Evolutionary conservation across 2,329 filamentous ascomycete genomes (phyloP).

Genomic region (Xylariaceae sp.): DNA sequence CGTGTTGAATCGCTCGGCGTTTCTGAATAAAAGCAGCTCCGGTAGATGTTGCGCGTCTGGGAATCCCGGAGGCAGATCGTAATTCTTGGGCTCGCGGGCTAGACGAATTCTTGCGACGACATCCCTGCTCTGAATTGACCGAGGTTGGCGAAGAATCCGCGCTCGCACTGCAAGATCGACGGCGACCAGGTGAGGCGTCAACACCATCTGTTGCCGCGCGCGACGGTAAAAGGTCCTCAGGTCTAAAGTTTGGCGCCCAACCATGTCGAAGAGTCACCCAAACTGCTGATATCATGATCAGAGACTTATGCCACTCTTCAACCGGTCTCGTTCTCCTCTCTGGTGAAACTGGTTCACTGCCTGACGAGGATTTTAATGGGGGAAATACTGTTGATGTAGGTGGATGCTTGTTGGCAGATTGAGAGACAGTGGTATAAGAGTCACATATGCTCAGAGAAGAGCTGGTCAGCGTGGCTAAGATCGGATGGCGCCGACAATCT

Average conservation of each 20-base stretch:
- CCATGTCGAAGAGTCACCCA: constrained; percentile 51
- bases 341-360: constrained; percentile 12
- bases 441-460: constrained; percentile 67
- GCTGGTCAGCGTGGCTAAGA: constrained; percentile 66
- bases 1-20: constrained; percentile 25
- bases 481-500: constrained; percentile 66
- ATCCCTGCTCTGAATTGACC: constrained; percentile 4
- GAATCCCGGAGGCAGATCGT: constrained; percentile 20
- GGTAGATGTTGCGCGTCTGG: constrained; percentile 44
- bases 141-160: constrained; percentile 13
- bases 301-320: constrained; percentile 43
- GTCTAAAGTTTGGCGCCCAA: constrained; percentile 38
- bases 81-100: constrained; percentile 16
- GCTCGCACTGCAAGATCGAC: constrained; percentile 22
- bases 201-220: constrained; percentile 10
- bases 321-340: constrained; percentile 37
- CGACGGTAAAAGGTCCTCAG: constrained; percentile 25
- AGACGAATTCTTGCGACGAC: constrained; percentile 17
- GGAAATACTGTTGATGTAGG: constrained; percentile 38
- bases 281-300: constrained; percentile 52
- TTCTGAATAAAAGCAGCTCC: constrained; percentile 47
- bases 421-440: constrained; percentile 58
- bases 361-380: constrained; percentile 13
- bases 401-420: constrained; percentile 47
- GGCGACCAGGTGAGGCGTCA: constrained; percentile 11